Conservation (phyloP, 139 green algal genomes). For the Chlamydomonas urium region DNA sequence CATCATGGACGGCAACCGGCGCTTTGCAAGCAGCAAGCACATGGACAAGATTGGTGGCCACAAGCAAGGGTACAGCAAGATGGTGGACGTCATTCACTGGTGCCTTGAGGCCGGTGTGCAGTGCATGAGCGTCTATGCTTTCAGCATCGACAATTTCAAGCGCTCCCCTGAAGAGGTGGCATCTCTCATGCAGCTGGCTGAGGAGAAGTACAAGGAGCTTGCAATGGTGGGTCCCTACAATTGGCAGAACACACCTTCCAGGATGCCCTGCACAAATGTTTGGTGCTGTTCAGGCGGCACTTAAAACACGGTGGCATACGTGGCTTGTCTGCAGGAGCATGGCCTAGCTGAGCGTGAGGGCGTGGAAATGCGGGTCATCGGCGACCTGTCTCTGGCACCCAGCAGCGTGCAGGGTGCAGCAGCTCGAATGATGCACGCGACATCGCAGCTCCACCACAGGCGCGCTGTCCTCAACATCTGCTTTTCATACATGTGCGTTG, state of each 20-base stretch:
- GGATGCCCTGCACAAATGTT: no score
- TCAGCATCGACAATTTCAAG: conserved; percentile 94
- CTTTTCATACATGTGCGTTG: conserved; percentile 86
- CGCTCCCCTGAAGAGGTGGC: conserved; percentile 69
- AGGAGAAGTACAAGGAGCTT: conserved; percentile 71
- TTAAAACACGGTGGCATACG: not conserved
- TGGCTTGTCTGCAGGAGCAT: conserved; percentile 44
- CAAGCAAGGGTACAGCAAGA: conserved; percentile 58
- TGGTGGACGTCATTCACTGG: conserved; percentile 82
- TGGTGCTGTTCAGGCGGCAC: not conserved
- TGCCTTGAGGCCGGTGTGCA: conserved; percentile 82
- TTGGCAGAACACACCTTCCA: no score
- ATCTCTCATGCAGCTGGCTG: conserved; percentile 74
- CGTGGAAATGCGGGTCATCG: conserved; percentile 73
- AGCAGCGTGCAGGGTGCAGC: conserved; percentile 62
- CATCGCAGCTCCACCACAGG: conserved; percentile 22
- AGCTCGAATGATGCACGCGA: conserved; percentile 61
- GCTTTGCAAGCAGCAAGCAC: conserved; percentile 60
- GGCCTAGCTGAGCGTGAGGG: conserved; percentile 53
- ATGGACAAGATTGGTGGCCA: conserved; percentile 54
- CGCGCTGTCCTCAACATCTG: conserved; percentile 82
- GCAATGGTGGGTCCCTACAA: conserved; percentile 36
- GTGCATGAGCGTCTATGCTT: conserved; percentile 88
- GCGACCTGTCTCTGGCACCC: conserved; percentile 71
- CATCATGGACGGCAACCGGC: conserved; percentile 96